Percentiles rank a stretch among this genome's conserved stretches.
Evolutionary conservation across 352 stramenopile genomes (phyloP).

Genomic region (Thraustotheca clavata): DNA sequence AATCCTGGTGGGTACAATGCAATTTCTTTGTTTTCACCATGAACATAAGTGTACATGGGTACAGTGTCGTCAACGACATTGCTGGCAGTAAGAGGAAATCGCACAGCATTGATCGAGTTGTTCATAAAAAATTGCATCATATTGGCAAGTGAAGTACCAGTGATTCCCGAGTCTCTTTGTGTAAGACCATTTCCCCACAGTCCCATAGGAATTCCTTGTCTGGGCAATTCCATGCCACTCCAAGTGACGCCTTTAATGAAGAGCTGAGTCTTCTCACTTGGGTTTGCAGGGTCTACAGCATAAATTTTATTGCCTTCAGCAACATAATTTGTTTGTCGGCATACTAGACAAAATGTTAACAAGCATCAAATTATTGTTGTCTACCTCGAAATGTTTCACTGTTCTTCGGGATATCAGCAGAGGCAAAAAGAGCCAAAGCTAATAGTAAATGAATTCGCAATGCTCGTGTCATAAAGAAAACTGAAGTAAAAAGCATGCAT

Average conservation of each 20-base stretch:
- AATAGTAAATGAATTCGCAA: too few relatives aligned
- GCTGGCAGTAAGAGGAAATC: constrained; percentile 44
- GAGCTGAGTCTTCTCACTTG: constrained; percentile 36
- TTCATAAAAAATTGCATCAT: constrained; percentile 42
- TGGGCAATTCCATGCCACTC: constrained; percentile 57
- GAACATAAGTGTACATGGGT: constrained; percentile 45
- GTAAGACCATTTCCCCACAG: constrained; percentile 32
- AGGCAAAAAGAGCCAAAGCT: too few relatives aligned
- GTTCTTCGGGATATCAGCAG: too few relatives aligned
- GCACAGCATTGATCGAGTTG: constrained; percentile 59
- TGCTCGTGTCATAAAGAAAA: too few relatives aligned
- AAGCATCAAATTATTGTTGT: too few relatives aligned
- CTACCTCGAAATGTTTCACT: too few relatives aligned
- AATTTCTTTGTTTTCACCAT: constrained; percentile 52
- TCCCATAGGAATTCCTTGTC: constrained; percentile 51
- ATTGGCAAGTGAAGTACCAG: constrained; percentile 41
- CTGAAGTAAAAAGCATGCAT: too few relatives aligned
- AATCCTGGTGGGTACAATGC: constrained; percentile 29
- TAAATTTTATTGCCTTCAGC: constrained; percentile 44
- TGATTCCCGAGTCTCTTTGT: constrained; percentile 30
- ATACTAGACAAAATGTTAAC: too few relatives aligned
- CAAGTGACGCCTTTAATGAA: constrained; percentile 55
- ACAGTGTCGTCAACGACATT: constrained; percentile 34
- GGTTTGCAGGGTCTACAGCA: constrained; percentile 35
- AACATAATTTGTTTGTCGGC: constrained; percentile 55